Base-by-base conservation (phyloP, 2,329 filamentous ascomycete genomes). In the Clonostachys rhizophaga region DNA sequence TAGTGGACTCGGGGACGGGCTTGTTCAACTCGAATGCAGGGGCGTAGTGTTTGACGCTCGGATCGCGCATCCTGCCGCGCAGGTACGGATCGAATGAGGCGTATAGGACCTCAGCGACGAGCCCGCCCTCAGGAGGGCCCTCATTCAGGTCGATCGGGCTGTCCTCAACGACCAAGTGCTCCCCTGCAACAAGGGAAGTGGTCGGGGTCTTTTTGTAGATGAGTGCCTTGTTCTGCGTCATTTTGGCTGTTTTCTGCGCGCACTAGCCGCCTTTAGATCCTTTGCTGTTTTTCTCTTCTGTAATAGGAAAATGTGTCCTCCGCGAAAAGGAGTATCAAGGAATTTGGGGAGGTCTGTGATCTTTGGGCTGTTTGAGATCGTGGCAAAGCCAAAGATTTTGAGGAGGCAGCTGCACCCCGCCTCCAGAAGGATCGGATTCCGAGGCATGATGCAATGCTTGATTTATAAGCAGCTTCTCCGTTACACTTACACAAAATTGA, bases 1-100 rank as follows among this genome's bases (percentile, higher is more conserved):
- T 74, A 45, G 72, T 75, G 54, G 66, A 65, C 67, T 84, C 91
- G 54, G 67, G 69, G 52, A 95, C 78, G 52, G 88, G 80, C 55
- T 78, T 67, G 61, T 76, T 74, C 43, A 88, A 64, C 14, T 74
- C 62, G 59, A 83, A 89, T 12, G 65, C 52, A 1, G 62, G 57
- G 3, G 53, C 42, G 52, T 67, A 94, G 10, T 86, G 90, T 68
- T 86, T 81, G 61, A 69, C 58, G 35, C 72, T 64, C 7, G 86
- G 61, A 42, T 74, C 67, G 43, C 89, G 84, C 87, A 95, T 91
- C 55, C 81, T 80, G 50, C 86, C 87, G 48, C 91, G 86, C 73
- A 88, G 82, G 72, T 95, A 95, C 3, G 90, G 90, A 66, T 95
- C 90, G 69, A 86, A 86, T 36, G 87, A 91, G 54, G 83, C 75